These are phyloP conservation scores for Cymbidium sinense DNA, from an alignment of 106 monocot genomes.

Conservation along the genomic window DNA sequence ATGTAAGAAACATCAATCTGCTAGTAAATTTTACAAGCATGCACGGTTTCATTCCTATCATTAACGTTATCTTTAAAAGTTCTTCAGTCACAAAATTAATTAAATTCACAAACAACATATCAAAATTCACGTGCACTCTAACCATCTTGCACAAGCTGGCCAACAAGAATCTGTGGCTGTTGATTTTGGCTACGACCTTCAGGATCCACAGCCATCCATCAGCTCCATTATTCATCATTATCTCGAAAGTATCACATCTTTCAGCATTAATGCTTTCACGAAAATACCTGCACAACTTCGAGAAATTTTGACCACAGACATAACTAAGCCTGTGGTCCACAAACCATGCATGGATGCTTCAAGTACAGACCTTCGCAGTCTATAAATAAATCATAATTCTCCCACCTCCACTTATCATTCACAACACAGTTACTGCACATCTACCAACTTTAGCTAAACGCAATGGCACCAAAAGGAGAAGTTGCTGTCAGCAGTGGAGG, in stretches of 20 bases:
- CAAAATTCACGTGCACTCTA: background rate
- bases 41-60: too few relatives aligned
- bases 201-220: background rate
- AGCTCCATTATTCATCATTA: background rate
- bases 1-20: too few relatives aligned
- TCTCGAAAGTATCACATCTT: background rate
- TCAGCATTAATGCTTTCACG: background rate
- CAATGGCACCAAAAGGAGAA: background rate
- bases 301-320: background rate
- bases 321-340: too few relatives aligned
- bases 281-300: background rate
- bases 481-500: background rate
- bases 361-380: background rate
- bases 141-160: background rate
- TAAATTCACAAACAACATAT: background rate
- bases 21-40: too few relatives aligned
- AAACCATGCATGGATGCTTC: background rate
- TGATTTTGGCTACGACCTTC: background rate
- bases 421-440: background rate
- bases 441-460: background rate
- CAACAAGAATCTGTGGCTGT: background rate
- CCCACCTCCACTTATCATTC: background rate
- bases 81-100: too few relatives aligned
- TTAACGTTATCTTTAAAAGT: too few relatives aligned
- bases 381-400: background rate